These are phyloP conservation scores for Teratosphaeria epicoccoides DNA, from an alignment of 2,329 filamentous ascomycete species.

Conservation along the genomic window DNA sequence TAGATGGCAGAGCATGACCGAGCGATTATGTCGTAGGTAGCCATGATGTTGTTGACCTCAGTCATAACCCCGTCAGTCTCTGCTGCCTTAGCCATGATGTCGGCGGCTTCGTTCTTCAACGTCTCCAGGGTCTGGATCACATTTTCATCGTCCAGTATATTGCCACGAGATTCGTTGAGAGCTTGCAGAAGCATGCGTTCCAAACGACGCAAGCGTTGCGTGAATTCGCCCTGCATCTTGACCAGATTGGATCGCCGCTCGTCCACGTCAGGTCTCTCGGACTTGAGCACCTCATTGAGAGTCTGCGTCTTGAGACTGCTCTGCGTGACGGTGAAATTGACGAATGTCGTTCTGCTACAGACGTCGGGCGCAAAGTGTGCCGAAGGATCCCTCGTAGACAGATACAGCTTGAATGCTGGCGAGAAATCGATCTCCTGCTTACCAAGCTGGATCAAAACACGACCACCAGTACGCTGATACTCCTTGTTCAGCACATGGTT, in stretches of 20 bases:
- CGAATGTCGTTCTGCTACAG: slow-evolving; percentile 95
- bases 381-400: slow-evolving; percentile 92
- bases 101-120: slow-evolving; percentile 91
- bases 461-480: slow-evolving; percentile 95
- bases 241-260: slow-evolving; percentile 93
- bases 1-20: slow-evolving; percentile 95
- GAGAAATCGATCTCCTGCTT: slow-evolving; percentile 99
- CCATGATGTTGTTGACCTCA: slow-evolving; percentile 91
- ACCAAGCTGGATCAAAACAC: slow-evolving; percentile 94
- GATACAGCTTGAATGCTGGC: slow-evolving; percentile 85
- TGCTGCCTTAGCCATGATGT: slow-evolving; percentile 91
- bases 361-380: slow-evolving; percentile 92
- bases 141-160: slow-evolving; percentile 95
- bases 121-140: slow-evolving; percentile 97
- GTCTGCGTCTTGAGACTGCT: slow-evolving; percentile 98
- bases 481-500: slow-evolving; percentile 99
- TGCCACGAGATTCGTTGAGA: slow-evolving; percentile 92
- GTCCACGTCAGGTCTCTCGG: slow-evolving; percentile 92
- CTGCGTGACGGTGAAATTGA: slow-evolving; percentile 98
- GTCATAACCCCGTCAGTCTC: slow-evolving; percentile 97
- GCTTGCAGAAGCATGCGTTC: slow-evolving; percentile 91
- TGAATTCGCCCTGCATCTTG: slow-evolving; percentile 98
- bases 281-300: slow-evolving; percentile 93
- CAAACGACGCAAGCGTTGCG: slow-evolving; percentile 88
- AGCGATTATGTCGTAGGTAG: slow-evolving; percentile 87